Base-by-base conservation (phyloP, 2,329 filamentous ascomycete species). In the Scedosporium apiospermum region DNA sequence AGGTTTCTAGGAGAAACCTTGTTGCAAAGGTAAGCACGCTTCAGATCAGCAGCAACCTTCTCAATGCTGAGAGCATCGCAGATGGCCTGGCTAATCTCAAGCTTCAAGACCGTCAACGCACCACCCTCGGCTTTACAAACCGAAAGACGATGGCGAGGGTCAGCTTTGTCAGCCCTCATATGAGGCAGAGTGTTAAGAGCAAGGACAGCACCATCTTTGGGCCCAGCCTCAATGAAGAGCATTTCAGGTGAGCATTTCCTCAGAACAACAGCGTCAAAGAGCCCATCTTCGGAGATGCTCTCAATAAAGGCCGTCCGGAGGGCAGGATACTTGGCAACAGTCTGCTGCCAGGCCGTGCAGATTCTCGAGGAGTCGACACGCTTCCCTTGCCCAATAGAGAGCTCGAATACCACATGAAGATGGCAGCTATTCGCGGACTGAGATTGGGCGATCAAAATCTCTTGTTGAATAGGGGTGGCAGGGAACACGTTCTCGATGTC, bases 251-350 rank as follows among this genome's bases (percentile, higher is more conserved):
- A 82, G 16, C 75, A 73, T 57, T 74, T 76, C 7, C 75, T 74
- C 2, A 84, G 68, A 5, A 84, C 71, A 10, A 83, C 73, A 66
- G 78, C 79, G 63, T 83, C 80, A 63, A 78, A 83, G 0, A 83
- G 69, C 0, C 79, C 78, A 5, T 78, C 74, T 44, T 77, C 74
- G 10, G 78, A 77, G 12, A 81, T 72, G 41, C 80, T 80, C 57
- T 81, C 80, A 53, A 77, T 78, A 63, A 84, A 84, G 18, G 83
- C 72, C 3, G 80, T 83, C 49, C 81, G 70, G 49, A 84, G 66
- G 1, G 78, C 74, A 0, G 76, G 68, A 58, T 82, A 77, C 58
- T 73, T 73, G n/a, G 74, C 69, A 0, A 78, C 76, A 0, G 82
- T 76, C 38, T 75, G 74, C 63, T 80, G 74, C 81, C 81, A 84